A percentile compares a stretch with the other conserved stretches of the same genome.
Evolutionary conservation across 1,284 basidiomycete genomes (phyloP).

Genomic region (Bjerkandera adusta): DNA sequence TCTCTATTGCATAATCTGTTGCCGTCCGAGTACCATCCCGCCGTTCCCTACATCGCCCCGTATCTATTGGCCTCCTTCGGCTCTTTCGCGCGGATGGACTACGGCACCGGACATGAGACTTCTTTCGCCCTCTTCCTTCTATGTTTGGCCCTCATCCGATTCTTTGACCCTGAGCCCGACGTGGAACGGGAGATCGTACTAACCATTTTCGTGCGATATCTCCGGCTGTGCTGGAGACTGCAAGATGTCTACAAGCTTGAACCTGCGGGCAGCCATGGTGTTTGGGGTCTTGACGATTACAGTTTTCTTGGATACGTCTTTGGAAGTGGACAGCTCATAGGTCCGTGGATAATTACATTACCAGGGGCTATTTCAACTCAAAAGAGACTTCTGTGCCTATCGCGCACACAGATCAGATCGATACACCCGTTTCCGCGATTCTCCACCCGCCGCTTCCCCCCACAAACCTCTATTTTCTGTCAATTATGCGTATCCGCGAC

Average conservation of each 20-base stretch:
- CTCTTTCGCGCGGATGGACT: slow-evolving; percentile 90
- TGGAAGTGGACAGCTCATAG: slow-evolving; percentile 88
- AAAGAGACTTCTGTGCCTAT: not conserved
- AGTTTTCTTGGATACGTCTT: slow-evolving; percentile 90
- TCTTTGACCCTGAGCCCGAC: slow-evolving; percentile 49
- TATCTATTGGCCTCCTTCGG: slow-evolving; percentile 89
- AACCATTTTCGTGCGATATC: slow-evolving; percentile 72
- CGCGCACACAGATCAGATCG: slow-evolving; percentile 47
- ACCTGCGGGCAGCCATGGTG: slow-evolving; percentile 96
- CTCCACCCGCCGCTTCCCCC: slow-evolving; percentile 51
- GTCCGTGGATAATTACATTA: slow-evolving; percentile 32
- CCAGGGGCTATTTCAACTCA: not conserved
- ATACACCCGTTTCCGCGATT: slow-evolving; percentile 57
- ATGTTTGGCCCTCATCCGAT: slow-evolving; percentile 61
- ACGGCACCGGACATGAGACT: slow-evolving; percentile 95
- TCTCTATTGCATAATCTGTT: slow-evolving; percentile 54
- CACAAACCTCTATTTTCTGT: slow-evolving; percentile 79
- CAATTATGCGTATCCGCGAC: slow-evolving; percentile 75
- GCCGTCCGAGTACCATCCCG: slow-evolving; percentile 40
- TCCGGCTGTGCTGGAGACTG: slow-evolving; percentile 80
- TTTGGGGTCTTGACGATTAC: slow-evolving; percentile 98
- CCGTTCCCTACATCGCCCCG: slow-evolving; percentile 63
- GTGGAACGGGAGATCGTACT: slow-evolving; percentile 67
- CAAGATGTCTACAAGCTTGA: slow-evolving; percentile 92
- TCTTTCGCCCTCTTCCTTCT: slow-evolving; percentile 83